phyloP scores from a whole-genome alignment of 306 rosid genomes.

The Crataegus laevigata region DNA sequence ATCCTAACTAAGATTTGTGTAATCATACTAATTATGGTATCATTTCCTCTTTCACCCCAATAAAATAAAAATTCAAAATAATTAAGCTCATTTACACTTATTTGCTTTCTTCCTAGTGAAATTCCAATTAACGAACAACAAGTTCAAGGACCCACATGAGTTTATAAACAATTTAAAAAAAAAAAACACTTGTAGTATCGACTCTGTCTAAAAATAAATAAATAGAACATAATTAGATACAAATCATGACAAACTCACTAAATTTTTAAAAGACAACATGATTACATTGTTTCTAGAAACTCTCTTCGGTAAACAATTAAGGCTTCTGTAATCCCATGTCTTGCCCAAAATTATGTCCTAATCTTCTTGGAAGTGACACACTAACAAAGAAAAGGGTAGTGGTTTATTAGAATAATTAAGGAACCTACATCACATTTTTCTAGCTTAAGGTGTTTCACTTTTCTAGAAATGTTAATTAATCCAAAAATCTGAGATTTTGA shows the following conservation, averaged over 20 bases:
- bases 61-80: conserved; percentile 15
- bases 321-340: conserved; percentile 31
- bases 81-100: neutral
- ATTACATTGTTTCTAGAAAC: conserved; percentile 40
- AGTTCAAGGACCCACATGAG: neutral
- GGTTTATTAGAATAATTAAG: conserved; percentile 6
- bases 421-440: conserved; percentile 21
- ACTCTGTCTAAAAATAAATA: neutral
- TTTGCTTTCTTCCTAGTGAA: conserved; percentile 29
- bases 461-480: conserved; percentile 1
- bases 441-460: conserved; percentile 5
- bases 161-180: neutral
- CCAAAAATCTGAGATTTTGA: neutral
- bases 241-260: conserved; percentile 2
- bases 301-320: conserved; percentile 16
- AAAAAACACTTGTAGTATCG: neutral
- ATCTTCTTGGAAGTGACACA: conserved; percentile 39
- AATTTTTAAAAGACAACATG: neutral
- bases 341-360: conserved; percentile 34
- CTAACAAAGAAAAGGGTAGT: neutral
- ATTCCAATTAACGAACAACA: conserved; percentile 37
- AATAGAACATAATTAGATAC: neutral
- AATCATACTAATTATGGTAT: conserved; percentile 9
- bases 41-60: conserved; percentile 8
- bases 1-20: conserved; percentile 8